These are phyloP conservation scores for Tetrapisispora iriomotensis DNA, from an alignment of 805 yeast genomes.

Conservation along the genomic window DNA sequence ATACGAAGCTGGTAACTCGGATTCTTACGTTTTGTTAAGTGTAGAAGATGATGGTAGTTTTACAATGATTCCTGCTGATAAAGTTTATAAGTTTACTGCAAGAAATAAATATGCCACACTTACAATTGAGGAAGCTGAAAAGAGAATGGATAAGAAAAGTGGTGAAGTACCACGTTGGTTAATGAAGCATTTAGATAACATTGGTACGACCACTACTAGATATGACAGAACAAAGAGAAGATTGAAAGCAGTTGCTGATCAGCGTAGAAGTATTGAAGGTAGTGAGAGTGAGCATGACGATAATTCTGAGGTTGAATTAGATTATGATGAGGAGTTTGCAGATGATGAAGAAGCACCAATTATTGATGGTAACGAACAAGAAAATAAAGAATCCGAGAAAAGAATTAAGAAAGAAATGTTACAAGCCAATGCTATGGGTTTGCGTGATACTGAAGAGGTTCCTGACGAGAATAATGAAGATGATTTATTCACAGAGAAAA, in stretches of 20 bases:
- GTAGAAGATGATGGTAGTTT: constrained; percentile 76
- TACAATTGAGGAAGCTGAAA: constrained; percentile 94
- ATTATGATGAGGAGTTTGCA: constrained; percentile 92
- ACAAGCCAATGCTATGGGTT: constrained; percentile 62
- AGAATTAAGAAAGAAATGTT: constrained; percentile 79
- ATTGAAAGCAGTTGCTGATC: constrained; percentile 40
- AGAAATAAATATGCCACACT: constrained; percentile 88
- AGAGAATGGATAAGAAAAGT: constrained; percentile 72
- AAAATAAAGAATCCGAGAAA: constrained; percentile 78
- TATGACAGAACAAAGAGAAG: constrained; percentile 39
- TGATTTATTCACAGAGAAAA: constrained; percentile 64
- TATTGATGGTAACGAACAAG: constrained; percentile 92
- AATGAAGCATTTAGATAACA: constrained; percentile 77
- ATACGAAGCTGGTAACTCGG: constrained; percentile 83
- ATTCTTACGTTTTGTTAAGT: constrained; percentile 74
- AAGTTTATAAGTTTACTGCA: constrained; percentile 87
- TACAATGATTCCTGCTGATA: constrained; percentile 90
- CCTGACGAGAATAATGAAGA: constrained; percentile 55
- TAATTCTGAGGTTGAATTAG: constrained; percentile 85
- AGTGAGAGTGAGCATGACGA: constrained; percentile 38
- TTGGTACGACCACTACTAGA: constrained; percentile 42
- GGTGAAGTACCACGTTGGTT: constrained; percentile 82
- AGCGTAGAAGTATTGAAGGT: constrained; percentile 29
- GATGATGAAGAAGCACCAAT: constrained; percentile 99
- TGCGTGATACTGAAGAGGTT: constrained; percentile 48